Conservation (phyloP, 2,329 filamentous ascomycete genomes). For the Cadophora luteo-olivacea region DNA sequence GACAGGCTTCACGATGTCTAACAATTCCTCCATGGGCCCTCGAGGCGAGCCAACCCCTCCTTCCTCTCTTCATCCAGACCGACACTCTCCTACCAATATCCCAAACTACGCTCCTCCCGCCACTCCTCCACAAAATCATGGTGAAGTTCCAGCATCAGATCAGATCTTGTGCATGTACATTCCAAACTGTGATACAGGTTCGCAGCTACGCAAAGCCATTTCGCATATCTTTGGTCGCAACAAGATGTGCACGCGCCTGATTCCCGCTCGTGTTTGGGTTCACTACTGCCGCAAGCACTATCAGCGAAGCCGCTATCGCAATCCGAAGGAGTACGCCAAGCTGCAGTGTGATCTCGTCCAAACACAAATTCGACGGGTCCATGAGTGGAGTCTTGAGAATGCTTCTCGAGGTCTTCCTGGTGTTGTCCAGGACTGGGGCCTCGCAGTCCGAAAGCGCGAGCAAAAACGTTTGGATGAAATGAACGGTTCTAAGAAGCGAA, state of each 20-base stretch:
- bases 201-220: conserved; percentile 74
- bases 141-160: conserved; percentile 25
- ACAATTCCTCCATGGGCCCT: conserved; percentile 26
- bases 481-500: conserved; percentile 40
- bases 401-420: conserved; percentile 47
- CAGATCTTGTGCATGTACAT: conserved; percentile 58
- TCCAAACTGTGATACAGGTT: conserved; percentile 63
- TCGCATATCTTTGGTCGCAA: conserved; percentile 86
- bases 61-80: conserved; percentile 39
- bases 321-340: conserved; percentile 63
- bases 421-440: conserved; percentile 63
- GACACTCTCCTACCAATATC: conserved; percentile 33
- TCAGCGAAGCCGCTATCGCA: conserved; percentile 76
- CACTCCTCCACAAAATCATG: conserved; percentile 36
- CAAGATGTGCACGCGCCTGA: conserved; percentile 75
- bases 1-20: conserved; percentile 24
- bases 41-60: conserved; percentile 41
- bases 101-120: conserved; percentile 29
- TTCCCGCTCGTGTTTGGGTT: conserved; percentile 75
- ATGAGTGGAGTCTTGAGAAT: conserved; percentile 66
- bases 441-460: conserved; percentile 70
- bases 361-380: conserved; percentile 66
- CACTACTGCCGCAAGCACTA: conserved; percentile 84
- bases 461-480: conserved; percentile 59
- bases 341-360: conserved; percentile 69